A percentile compares a stretch with the other conserved stretches of the same genome.
Conservation (phyloP, 78 protist species). For the Planoprotostelium fungivorum region DNA sequence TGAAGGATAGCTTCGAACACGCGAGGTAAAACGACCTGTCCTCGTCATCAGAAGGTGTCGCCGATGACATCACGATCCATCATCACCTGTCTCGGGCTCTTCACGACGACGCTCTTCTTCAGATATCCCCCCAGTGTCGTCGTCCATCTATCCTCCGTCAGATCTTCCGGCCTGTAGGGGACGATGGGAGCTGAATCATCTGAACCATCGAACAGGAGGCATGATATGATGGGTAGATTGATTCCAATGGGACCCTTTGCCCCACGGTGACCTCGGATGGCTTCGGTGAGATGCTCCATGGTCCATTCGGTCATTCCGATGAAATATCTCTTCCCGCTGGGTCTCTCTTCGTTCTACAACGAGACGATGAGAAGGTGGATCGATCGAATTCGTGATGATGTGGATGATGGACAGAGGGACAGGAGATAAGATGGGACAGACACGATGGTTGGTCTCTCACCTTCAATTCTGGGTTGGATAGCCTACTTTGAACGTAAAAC, state of each 20-base stretch:
- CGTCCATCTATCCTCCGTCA: not conserved
- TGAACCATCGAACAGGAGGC: not conserved
- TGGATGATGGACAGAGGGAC: too few species aligned
- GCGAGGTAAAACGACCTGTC: not conserved
- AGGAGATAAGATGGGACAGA: too few species aligned
- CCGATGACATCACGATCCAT: not conserved
- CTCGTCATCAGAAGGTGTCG: not conserved
- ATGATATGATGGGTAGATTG: not conserved
- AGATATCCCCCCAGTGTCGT: not conserved
- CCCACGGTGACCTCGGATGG: not conserved
- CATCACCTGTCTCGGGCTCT: not conserved
- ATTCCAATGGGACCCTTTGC: not conserved
- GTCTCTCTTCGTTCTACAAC: not conserved
- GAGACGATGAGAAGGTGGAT: too few species aligned
- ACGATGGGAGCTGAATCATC: not conserved
- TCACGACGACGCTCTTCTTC: not conserved
- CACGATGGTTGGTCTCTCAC: too few species aligned
- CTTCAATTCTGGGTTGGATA: not conserved
- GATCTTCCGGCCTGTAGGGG: not conserved
- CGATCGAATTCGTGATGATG: too few species aligned
- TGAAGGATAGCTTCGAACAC: not conserved
- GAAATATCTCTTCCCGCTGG: not conserved
- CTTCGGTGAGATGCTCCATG: not conserved
- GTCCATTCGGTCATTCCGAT: not conserved
- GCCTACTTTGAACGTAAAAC: not conserved